Evolutionary conservation across 306 rosid genomes (phyloP).

Genomic region (Casuarina glauca): DNA sequence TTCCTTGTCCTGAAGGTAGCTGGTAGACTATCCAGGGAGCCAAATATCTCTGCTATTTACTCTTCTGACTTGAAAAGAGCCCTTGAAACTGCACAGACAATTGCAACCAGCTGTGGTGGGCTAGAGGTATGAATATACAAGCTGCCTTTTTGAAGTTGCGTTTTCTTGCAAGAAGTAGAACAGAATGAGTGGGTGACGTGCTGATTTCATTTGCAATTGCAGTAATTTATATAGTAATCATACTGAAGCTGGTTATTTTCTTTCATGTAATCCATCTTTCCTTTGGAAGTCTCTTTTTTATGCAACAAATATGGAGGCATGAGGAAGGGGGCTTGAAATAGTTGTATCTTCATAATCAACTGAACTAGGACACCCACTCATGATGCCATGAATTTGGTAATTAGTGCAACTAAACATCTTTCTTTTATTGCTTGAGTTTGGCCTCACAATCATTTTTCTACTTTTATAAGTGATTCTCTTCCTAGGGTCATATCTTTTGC

Average conservation of each 20-base stretch:
- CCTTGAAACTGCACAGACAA: constrained; percentile 73
- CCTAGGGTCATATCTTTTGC: neutral
- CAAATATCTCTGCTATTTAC: constrained; percentile 63
- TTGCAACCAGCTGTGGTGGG: constrained; percentile 75
- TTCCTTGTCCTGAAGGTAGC: constrained; percentile 63
- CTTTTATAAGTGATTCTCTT: neutral
- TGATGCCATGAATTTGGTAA: neutral
- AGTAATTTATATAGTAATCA: neutral
- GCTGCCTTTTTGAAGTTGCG: constrained; percentile 23
- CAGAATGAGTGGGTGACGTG: constrained; percentile 5
- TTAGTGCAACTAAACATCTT: neutral
- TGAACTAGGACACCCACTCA: constrained; percentile 4
- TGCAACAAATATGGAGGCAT: constrained; percentile 6
- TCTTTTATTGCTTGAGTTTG: neutral
- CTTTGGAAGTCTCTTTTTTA: constrained; percentile 5
- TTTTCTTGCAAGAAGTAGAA: constrained; percentile 1
- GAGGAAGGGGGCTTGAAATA: constrained; percentile 20
- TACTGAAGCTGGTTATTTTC: constrained; percentile 21
- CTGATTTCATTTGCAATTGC: constrained; percentile 5
- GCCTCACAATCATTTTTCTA: neutral
- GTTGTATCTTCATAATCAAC: constrained; percentile 11
- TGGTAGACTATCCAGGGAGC: constrained; percentile 70
- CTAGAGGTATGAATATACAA: constrained; percentile 56
- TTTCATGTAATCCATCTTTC: constrained; percentile 14
- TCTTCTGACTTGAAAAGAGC: constrained; percentile 94